phyloP scores from a whole-genome alignment of 2,329 filamentous ascomycete genomes.

The Aspergillus calidoustus region DNA sequence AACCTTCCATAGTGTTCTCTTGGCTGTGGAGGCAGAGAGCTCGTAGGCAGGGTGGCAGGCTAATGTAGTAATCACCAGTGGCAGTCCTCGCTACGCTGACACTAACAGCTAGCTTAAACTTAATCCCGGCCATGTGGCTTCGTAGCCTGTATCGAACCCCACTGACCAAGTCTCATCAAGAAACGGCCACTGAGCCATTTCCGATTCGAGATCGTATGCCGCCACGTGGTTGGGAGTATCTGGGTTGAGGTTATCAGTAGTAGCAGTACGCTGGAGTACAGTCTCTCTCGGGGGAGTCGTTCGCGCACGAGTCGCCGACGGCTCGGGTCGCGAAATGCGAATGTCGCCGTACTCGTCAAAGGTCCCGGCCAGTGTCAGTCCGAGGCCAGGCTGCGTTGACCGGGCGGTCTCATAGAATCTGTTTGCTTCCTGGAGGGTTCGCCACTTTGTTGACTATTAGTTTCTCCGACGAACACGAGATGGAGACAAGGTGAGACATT shows the following conservation, averaged over 20 bases:
- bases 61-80: neutral
- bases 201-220: slow-evolving; percentile 36
- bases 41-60: neutral
- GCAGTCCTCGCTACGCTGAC: neutral
- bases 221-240: slow-evolving; percentile 16
- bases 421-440: slow-evolving; percentile 41
- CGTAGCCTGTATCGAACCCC: slow-evolving; percentile 39
- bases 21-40: neutral
- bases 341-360: slow-evolving; percentile 46
- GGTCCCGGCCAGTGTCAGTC: slow-evolving; percentile 36
- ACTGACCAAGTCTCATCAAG: slow-evolving; percentile 42
- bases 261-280: neutral
- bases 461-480: neutral
- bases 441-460: slow-evolving; percentile 32
- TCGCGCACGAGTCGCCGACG: slow-evolving; percentile 8
- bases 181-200: slow-evolving; percentile 46
- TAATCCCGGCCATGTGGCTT: slow-evolving; percentile 34
- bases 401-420: slow-evolving; percentile 40
- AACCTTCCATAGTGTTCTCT: neutral
- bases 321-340: slow-evolving; percentile 34
- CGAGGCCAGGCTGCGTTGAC: slow-evolving; percentile 29
- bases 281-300: neutral
- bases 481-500: slow-evolving; percentile 15
- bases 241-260: slow-evolving; percentile 11
- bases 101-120: neutral